These are phyloP conservation scores for Solanum medicagineum DNA, from an alignment of 257 asterid genomes.

Conservation along the genomic window DNA sequence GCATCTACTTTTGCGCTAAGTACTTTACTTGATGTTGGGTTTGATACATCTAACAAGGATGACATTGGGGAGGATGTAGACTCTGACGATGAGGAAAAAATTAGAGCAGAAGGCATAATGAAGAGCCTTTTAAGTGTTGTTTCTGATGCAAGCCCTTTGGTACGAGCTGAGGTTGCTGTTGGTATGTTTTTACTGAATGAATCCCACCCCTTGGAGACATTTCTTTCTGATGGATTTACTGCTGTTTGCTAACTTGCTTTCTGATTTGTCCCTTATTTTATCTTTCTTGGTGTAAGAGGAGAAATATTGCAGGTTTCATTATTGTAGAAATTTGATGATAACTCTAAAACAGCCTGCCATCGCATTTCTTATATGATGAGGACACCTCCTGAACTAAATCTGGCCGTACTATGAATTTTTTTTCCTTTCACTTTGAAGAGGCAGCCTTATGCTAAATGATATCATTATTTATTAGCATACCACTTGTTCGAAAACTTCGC, in stretches of 20 bases:
- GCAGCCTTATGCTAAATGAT: not conserved
- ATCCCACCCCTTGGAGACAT: not conserved
- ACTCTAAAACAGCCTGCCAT: not conserved
- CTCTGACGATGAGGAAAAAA: constrained; percentile 73
- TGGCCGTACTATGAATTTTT: not conserved
- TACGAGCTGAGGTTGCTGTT: constrained; percentile 94
- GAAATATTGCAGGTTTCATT: not conserved
- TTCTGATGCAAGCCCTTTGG: constrained; percentile 93
- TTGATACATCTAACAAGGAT: constrained; percentile 52
- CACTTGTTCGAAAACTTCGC: not conserved
- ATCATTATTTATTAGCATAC: not conserved
- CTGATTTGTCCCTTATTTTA: not conserved
- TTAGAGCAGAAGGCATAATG: constrained; percentile 61
- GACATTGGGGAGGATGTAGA: constrained; percentile 58
- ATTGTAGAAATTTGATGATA: not conserved
- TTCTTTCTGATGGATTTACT: not conserved
- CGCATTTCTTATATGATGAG: not conserved
- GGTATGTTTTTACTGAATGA: constrained; percentile 34
- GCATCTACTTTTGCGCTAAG: constrained; percentile 93
- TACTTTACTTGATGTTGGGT: constrained; percentile 70
- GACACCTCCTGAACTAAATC: not conserved
- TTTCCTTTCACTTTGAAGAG: not conserved
- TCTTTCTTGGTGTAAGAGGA: not conserved
- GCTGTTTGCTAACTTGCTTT: not conserved
- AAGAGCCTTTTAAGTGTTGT: constrained; percentile 59